Base-by-base conservation (phyloP, 306 rosid species). In the Medicago arabica region DNA sequence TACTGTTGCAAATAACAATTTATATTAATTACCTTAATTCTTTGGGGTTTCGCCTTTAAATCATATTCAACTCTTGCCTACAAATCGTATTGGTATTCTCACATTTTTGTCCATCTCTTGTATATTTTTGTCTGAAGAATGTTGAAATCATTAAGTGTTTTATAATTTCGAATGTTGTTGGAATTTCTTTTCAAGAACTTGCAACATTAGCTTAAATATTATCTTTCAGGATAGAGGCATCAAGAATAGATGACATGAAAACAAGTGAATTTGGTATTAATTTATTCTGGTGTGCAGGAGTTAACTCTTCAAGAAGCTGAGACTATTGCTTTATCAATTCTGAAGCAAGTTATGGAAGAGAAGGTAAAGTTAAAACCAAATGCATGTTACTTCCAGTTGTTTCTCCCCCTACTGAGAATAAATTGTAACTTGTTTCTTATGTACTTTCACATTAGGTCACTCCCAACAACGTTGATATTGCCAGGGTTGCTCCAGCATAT, bases 321-420 rank as follows among this genome's bases (percentile, higher is more conserved):
- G 84, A 88, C 97, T 39, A 92, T 95, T 60, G 97, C 99, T 75
- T 90, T 95, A 57, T 95, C 97, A 70, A 95, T 95, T 81, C 90
- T 95, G 84, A 95, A 92, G 87, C 99, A 95, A 83, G 99, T 92
- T 49, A 95, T 95, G 99, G 99, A 95, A 89, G 99, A 95, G 87
- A 95, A 95, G 99, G 99, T 95, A 78, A 78, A 43, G 25, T 41
- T 49, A 39, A 77, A 53, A 77, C 53, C 40, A 41, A 36, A 65
- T 54, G 17, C 51, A 7, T 75, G 47, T 34, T 34, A 11, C 18
- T 75, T 21, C 41, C 3, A 17, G 63, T 15, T 79, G 55, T 59
- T 67, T 59, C 10, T 12, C 66, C 17, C 23, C 55, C 8, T 55
- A 19, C 55, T 2, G 50, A 41, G 71, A 46, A 11, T 16, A 70